These are phyloP conservation scores for Chaetomiaceae sp. DNA, from an alignment of 2,329 filamentous ascomycete species.

Conservation along the genomic window DNA sequence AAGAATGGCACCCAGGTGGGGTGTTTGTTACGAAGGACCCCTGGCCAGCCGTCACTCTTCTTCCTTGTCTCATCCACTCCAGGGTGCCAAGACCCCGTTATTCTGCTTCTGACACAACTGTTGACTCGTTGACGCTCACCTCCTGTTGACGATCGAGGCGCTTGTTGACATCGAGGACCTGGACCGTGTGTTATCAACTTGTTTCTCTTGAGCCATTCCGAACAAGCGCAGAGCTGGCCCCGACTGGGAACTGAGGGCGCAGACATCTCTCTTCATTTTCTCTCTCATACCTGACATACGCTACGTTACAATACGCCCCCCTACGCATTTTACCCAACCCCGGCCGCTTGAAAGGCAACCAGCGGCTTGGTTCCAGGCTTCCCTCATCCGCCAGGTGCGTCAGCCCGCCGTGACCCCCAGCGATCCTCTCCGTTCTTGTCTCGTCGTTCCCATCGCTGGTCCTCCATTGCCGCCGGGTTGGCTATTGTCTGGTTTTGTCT, in stretches of 20 bases:
- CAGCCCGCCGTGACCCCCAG: slow-evolving; percentile 3
- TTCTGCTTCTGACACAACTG: slow-evolving; percentile 16
- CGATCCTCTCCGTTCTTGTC: slow-evolving; percentile 5
- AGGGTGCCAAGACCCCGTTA: slow-evolving; percentile 7
- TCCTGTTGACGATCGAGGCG: background rate
- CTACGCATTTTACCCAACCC: background rate
- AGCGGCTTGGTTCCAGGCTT: slow-evolving; percentile 13
- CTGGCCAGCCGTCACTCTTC: slow-evolving; percentile 13
- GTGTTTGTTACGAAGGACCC: slow-evolving; percentile 5
- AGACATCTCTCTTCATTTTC: no score
- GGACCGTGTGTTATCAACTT: no score
- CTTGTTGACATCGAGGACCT: background rate
- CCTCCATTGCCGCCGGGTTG: background rate
- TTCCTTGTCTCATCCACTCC: slow-evolving; percentile 10
- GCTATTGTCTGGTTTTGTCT: no score
- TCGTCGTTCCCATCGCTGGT: slow-evolving; percentile 2
- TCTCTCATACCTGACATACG: no score
- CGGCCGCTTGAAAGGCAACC: slow-evolving; percentile 5
- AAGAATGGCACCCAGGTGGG: slow-evolving; percentile 6
- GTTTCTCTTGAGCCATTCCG: no score
- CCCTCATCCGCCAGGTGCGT: slow-evolving; percentile 14
- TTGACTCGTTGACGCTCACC: slow-evolving; percentile 17
- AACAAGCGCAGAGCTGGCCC: background rate
- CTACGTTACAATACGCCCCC: no score
- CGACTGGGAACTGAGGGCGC: slow-evolving; percentile 1